A percentile compares a stretch with the other conserved stretches of the same genome.
phyloP scores from a whole-genome alignment of 163 green algal genomes.

The Scenedesmus sp. region DNA sequence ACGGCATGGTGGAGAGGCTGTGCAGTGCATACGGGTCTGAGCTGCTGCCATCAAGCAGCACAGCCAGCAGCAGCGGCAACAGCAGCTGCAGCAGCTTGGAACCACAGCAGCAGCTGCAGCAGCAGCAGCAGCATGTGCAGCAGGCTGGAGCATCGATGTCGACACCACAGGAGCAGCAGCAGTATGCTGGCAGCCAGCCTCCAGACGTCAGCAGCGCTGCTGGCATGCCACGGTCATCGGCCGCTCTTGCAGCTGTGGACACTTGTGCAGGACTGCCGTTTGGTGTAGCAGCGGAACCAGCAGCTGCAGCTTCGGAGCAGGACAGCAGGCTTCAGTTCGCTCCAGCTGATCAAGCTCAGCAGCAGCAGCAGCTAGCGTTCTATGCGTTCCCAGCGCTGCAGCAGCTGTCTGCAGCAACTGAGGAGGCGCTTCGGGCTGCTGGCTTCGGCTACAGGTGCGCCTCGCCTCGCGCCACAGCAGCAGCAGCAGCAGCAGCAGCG shows the following conservation, averaged over 20 bases:
- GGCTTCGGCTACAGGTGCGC: slow-evolving; percentile 85
- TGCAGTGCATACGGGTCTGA: slow-evolving; percentile 83
- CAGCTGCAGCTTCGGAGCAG: background rate
- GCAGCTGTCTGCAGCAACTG: slow-evolving; percentile 82
- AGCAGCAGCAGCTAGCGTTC: slow-evolving; percentile 57
- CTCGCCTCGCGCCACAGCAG: background rate
- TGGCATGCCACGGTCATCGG: background rate
- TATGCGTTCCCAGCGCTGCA: slow-evolving; percentile 91
- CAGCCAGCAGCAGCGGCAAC: slow-evolving; percentile 12
- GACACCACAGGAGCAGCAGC: background rate
- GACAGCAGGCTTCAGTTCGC: background rate
- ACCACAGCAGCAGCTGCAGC: background rate
- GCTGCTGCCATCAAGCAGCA: slow-evolving; percentile 40
- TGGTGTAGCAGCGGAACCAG: background rate
- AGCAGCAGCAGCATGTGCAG: background rate
- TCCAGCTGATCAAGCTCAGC: background rate
- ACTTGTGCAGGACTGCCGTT: background rate
- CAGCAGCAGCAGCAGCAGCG: too few species aligned
- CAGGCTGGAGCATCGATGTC: background rate
- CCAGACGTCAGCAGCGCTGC: background rate
- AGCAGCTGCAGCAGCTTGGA: background rate
- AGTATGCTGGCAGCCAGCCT: background rate
- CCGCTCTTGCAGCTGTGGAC: background rate
- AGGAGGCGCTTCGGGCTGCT: slow-evolving; percentile 83
- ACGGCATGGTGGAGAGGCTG: slow-evolving; percentile 94